Base-by-base conservation (phyloP, 2,329 filamentous ascomycete genomes). In the Colletotrichum agaves region DNA sequence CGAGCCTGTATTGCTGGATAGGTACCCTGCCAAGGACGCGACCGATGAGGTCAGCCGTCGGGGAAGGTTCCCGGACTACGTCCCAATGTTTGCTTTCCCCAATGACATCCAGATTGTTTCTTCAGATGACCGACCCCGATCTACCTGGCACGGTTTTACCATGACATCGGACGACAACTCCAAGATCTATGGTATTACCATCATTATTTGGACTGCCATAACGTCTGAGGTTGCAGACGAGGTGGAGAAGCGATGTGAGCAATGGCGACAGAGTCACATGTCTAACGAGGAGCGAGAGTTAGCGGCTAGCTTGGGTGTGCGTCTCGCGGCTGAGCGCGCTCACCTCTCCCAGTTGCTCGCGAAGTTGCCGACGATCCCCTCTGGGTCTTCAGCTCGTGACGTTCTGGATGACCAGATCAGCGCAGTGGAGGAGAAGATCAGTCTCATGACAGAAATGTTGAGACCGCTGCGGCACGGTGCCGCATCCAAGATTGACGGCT, bases 121-220 rank as follows among this genome's bases (percentile, higher is more conserved):
- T 1, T 94, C 94, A 1, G 96, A 99, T 75, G 93, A 97, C 77
- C 88, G 94, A 69, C 96, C 96, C 1, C 87, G 94, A 69, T 95
- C 96, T n/a, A 98, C 94, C 23, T 99, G 96, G 96, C 96, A 99
- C 80, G 96, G 96, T 55, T 99, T 99, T 76, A 94, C 93, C 70
- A 98, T 99, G 96, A 99, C 96, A 2, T 92, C 91, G 21, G 92
- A 93, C 63, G 94, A 98, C 76, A 95, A 93, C 74, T 92, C 93
- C 62, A 97, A 96, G 77, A 85, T 98, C 19, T 95, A 98, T 75
- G 95, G 94, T 37, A 93, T 98, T 66, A 94, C 92, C 70, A 87
- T 98, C 62, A 97, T 94, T 61, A 87, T 98, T 46, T 99, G 96
- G 96, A 93, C 94, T 61, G 94, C 96, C 0, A 80, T 99, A 61